A percentile compares a stretch with the other conserved stretches of the same genome.
These are phyloP conservation scores for Myrica gale DNA, from an alignment of 306 rosid genomes.

Conservation along the genomic window DNA sequence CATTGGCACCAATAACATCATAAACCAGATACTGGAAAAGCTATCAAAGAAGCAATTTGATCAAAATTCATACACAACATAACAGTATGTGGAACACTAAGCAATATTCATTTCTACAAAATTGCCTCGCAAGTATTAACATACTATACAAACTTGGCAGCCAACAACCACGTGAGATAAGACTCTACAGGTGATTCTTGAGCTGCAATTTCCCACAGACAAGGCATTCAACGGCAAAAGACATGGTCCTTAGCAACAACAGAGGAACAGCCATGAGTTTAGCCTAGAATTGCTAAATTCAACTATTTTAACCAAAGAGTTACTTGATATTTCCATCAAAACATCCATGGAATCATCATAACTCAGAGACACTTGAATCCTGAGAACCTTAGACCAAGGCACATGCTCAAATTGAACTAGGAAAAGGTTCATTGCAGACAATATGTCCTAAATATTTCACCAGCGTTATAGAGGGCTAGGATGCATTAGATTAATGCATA, in stretches of 20 bases:
- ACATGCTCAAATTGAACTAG: not conserved
- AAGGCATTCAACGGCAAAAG: slow-evolving; percentile 1
- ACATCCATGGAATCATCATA: not conserved
- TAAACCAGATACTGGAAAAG: slow-evolving; percentile 9
- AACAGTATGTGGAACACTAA: slow-evolving; percentile 18
- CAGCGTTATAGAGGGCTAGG: not conserved
- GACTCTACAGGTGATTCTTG: slow-evolving; percentile 4
- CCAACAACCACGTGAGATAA: slow-evolving; percentile 4
- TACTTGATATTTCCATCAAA: not conserved
- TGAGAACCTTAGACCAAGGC: not conserved
- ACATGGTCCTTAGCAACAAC: slow-evolving; percentile 3
- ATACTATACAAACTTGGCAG: not conserved
- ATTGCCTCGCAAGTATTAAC: slow-evolving; percentile 9
- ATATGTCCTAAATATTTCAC: not conserved
- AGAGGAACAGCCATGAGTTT: not conserved
- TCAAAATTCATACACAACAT: slow-evolving; percentile 8
- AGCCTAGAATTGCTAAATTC: slow-evolving; percentile 1
- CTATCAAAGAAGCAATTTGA: slow-evolving; percentile 4
- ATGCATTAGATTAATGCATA: not conserved
- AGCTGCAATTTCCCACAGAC: slow-evolving; percentile 4
- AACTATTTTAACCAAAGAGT: not conserved
- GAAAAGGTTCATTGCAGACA: not conserved
- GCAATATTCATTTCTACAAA: slow-evolving; percentile 7
- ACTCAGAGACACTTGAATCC: not conserved
- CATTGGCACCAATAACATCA: slow-evolving; percentile 10